phyloP scores from a whole-genome alignment of 305 asterid genomes.

The Ilex paraguariensis region DNA sequence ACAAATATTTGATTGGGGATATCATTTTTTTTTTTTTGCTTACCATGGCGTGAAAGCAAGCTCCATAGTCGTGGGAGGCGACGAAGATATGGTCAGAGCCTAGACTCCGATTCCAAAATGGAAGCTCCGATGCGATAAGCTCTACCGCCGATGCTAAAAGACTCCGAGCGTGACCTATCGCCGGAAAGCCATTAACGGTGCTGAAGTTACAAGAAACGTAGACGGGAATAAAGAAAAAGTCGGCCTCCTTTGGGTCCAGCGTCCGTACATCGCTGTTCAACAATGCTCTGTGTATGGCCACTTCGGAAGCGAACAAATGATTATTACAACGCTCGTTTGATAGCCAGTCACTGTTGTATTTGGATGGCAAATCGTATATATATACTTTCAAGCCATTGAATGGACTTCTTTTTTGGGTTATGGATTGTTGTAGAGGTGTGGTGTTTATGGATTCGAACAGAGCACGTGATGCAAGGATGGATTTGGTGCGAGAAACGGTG shows the following conservation, averaged over 20 bases:
- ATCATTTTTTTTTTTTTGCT: not conserved
- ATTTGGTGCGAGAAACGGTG: slow-evolving; percentile 27
- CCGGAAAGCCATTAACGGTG: slow-evolving; percentile 83
- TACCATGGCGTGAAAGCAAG: slow-evolving; percentile 95
- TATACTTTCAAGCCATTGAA: slow-evolving; percentile 56
- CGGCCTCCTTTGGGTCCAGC: slow-evolving; percentile 65
- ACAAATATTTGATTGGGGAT: too few species aligned
- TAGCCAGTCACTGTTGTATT: slow-evolving; percentile 65
- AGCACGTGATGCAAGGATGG: slow-evolving; percentile 42
- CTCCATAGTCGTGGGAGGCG: slow-evolving; percentile 92
- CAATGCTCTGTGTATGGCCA: slow-evolving; percentile 70
- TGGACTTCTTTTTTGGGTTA: slow-evolving; percentile 23
- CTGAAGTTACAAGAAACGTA: slow-evolving; percentile 90
- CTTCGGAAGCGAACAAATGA: slow-evolving; percentile 89
- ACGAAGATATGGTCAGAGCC: slow-evolving; percentile 91
- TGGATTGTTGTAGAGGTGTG: slow-evolving; percentile 14
- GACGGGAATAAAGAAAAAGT: slow-evolving; percentile 89
- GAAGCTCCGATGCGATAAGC: slow-evolving; percentile 42
- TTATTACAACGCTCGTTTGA: slow-evolving; percentile 50
- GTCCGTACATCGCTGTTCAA: slow-evolving; percentile 48
- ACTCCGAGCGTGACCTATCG: slow-evolving; percentile 82
- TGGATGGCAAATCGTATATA: slow-evolving; percentile 66
- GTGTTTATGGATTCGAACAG: slow-evolving; percentile 39
- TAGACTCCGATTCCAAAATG: slow-evolving; percentile 75
- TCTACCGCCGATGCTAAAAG: slow-evolving; percentile 50